Base-by-base conservation (phyloP, 768 basidiomycete species). In the Lenzites betulinus region DNA sequence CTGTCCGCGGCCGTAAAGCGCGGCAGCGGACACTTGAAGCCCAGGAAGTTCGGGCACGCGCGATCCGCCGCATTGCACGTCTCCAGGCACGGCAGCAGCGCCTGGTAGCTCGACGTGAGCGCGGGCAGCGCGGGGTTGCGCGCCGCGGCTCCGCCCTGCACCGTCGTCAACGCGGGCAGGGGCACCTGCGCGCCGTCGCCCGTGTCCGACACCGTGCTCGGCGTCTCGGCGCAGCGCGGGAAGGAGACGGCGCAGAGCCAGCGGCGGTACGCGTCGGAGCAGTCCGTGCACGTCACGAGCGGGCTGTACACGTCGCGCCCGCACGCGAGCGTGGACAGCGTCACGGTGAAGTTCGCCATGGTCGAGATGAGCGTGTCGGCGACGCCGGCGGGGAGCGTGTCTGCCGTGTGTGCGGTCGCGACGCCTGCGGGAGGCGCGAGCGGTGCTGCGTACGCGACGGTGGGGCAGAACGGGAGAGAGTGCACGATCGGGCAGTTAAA, bases 231-330 rank as follows among this genome's bases (percentile, higher is more conserved):
- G 62, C 93, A 95, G 25, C 93, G 83, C 15, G 90, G 84, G 67
- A 95, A 81, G 9, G 86, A 84, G 16, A 88, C 74, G 22, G 83
- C 71, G 73, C 93, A 95, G 35, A 90, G 80, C 92, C 92, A 95
- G 35, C 75, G 77, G 35, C 88, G 81, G 70, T 95, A 95, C 23
- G 83, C 84, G 22, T 72, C 72, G 63, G 87, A 83, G 67, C 93
- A 95, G 70, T 90, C 87, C 15, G 82, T 79, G 68, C 93, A 95
- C 3, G 84, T 83, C 26, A 90, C 83, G 22, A 93, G 72, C 0
- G 89, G 88, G 7, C 90, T 93, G 75, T 93, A 95, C 55, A 78
- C 68, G 68, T 93, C 92, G 28, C 90, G 82, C 18, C 90, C 90
- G 69, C 93, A 95, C 1, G 91, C 83, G 61, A 87, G 84, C 3